Base-by-base conservation (phyloP, 495 filamentous ascomycete species). In the Pyrenula aspistea region DNA sequence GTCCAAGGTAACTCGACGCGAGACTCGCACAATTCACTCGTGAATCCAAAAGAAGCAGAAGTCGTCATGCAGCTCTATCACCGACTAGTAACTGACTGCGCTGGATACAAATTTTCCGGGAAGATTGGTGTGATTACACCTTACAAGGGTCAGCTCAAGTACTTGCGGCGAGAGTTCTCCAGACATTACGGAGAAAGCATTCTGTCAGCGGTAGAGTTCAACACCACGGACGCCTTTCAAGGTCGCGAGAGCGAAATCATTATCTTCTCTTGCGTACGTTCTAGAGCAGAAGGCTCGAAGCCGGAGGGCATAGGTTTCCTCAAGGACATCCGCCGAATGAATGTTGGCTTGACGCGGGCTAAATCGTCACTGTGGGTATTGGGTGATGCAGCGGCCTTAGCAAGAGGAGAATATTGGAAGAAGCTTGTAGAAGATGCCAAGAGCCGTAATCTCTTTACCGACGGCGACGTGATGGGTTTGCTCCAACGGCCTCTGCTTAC, bases 251-350 rank as follows among this genome's bases (percentile, higher is more conserved):
- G 88, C 65, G 93, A 98, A 68, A 83, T 98, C 59, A 96, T 98
- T 65, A 96, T 98, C 57, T 98, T 98, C 73, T 97, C 94, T 53
- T 98, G 93, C 67, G 93, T 98, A 25, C 83, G 93, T 70, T 91
- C 93, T 25, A 91, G 88, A 15, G 87, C 83, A 24, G 89, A 90
- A 24, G 89, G 94, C 62, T 91, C 93, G 25, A 91, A 88, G 12
- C 87, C 83, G 24, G 89, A 90, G 24, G 89, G 94, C 62, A 95
- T 98, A 64, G 93, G 93, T 77, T 98, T 98, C 81, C 84, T 98
- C 77, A 84, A 86, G 50, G 93, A 98, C 72, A 95, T 98, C 65
- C 84, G 93, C 54, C 93, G 93, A 81, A 98, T 98, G 93, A 98
- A 98, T 72, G 93, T 98, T 64, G 93, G 93, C 73, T 74, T 98